Percentiles rank a stretch among this genome's conserved stretches.
Evolutionary conservation across 768 basidiomycete species (phyloP).

Genomic region (Peribolospora baueri): DNA sequence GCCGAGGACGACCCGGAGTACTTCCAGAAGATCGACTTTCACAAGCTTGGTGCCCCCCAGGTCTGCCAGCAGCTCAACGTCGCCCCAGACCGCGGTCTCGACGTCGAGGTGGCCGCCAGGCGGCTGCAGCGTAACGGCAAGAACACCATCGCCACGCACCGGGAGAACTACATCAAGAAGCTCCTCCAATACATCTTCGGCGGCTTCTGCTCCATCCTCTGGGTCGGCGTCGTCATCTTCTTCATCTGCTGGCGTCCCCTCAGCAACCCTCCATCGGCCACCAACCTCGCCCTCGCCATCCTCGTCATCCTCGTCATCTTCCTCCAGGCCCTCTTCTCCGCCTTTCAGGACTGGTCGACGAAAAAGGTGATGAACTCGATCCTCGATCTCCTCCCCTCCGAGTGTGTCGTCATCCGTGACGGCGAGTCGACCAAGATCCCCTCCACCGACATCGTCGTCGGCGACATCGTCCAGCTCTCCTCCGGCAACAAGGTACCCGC

Average conservation of each 20-base stretch:
- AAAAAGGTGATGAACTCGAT: constrained; percentile 39
- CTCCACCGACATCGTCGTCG: constrained; percentile 16
- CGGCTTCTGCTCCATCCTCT: constrained; percentile 35
- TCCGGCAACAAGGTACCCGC: constrained; percentile 18
- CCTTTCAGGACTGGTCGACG: constrained; percentile 30
- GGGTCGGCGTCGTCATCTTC: constrained; percentile 32
- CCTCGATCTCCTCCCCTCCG: constrained; percentile 18
- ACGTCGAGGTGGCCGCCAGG: constrained; percentile 28
- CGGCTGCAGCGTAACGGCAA: constrained; percentile 27
- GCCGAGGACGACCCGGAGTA: too few relatives aligned
- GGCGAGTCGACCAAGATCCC: constrained; percentile 8
- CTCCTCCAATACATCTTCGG: constrained; percentile 33
- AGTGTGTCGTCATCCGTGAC: constrained; percentile 18
- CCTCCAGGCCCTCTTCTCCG: constrained; percentile 13
- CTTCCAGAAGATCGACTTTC: constrained; percentile 25
- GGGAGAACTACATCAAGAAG: constrained; percentile 27
- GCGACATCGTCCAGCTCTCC: constrained; percentile 14
- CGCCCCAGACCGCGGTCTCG: constrained; percentile 28
- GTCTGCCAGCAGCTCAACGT: constrained; percentile 26
- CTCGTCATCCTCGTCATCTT: constrained; percentile 27
- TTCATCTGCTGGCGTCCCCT: constrained; percentile 30
- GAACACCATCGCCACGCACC: constrained; percentile 30
- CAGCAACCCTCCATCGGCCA: constrained; percentile 30
- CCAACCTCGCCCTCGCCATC: constrained; percentile 38
- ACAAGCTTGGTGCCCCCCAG: constrained; percentile 24